Evolutionary conservation across 495 filamentous ascomycete genomes (phyloP).

Genomic region (Podospora didyma): DNA sequence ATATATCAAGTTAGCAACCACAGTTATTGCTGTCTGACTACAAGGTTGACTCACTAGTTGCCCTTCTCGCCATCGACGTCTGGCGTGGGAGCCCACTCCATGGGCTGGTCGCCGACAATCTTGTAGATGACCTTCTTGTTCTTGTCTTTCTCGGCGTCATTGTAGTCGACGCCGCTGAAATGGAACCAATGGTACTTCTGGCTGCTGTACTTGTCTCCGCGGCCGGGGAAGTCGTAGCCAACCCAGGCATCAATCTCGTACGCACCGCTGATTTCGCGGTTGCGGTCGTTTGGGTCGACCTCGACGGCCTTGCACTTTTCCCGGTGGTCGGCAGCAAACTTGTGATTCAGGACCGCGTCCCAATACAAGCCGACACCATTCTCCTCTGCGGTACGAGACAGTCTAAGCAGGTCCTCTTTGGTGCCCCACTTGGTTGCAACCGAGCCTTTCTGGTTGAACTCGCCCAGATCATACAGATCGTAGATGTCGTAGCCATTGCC

Average conservation of each 20-base stretch:
- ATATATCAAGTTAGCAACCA: not conserved
- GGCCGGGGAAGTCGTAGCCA: slow-evolving; percentile 60
- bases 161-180: slow-evolving; percentile 68
- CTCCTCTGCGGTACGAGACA: slow-evolving; percentile 48
- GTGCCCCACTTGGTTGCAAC: slow-evolving; percentile 70
- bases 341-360: slow-evolving; percentile 77
- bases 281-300: slow-evolving; percentile 59
- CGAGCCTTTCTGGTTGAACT: slow-evolving; percentile 69
- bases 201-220: slow-evolving; percentile 54
- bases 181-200: slow-evolving; percentile 68
- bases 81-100: slow-evolving; percentile 54
- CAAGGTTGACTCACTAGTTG: slow-evolving; percentile 43
- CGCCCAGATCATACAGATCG: slow-evolving; percentile 71
- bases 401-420: slow-evolving; percentile 55
- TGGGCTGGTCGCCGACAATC: slow-evolving; percentile 54
- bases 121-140: slow-evolving; percentile 63
- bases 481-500: slow-evolving; percentile 78
- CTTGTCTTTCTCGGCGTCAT: slow-evolving; percentile 51
- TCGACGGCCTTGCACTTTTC: slow-evolving; percentile 58
- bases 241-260: slow-evolving; percentile 67
- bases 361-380: slow-evolving; percentile 59
- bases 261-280: slow-evolving; percentile 49
- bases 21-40: not conserved
- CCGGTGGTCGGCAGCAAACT: slow-evolving; percentile 61
- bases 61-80: slow-evolving; percentile 64